Percentiles rank a stretch among this genome's conserved stretches.
Evolutionary conservation across 805 yeast genomes (phyloP).

Genomic region (Candida yuanshanica): DNA sequence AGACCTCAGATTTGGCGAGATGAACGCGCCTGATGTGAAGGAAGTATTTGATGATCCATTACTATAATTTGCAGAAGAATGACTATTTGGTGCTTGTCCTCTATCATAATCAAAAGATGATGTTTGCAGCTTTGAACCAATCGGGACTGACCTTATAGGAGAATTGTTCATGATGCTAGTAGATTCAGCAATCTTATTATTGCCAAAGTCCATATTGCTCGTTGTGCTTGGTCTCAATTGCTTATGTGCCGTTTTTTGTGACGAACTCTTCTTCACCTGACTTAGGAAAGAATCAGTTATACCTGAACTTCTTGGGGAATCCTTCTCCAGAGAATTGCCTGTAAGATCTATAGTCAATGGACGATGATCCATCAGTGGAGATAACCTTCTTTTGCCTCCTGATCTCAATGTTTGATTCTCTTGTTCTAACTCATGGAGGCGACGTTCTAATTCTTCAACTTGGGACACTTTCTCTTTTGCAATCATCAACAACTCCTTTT

Average conservation of each 20-base stretch:
- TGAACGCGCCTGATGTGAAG: slow-evolving; percentile 7
- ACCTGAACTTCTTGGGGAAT: not conserved
- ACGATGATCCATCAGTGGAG: not conserved
- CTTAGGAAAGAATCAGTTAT: slow-evolving; percentile 16
- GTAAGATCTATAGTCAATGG: slow-evolving; percentile 20
- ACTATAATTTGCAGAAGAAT: slow-evolving; percentile 3
- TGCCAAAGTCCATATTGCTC: slow-evolving; percentile 9
- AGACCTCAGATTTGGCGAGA: not conserved
- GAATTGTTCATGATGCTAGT: slow-evolving; percentile 15
- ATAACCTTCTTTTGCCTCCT: not conserved
- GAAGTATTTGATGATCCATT: slow-evolving; percentile 12
- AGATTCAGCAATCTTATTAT: slow-evolving; percentile 20
- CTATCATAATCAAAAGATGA: not conserved
- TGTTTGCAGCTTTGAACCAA: slow-evolving; percentile 4
- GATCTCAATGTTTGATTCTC: slow-evolving; percentile 7
- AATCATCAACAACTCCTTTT: slow-evolving; percentile 15
- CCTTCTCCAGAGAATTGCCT: slow-evolving; percentile 14
- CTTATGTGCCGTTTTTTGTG: slow-evolving; percentile 8
- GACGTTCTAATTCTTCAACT: slow-evolving; percentile 10
- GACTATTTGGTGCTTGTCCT: not conserved
- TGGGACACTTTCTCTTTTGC: slow-evolving; percentile 21
- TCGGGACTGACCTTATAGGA: slow-evolving; percentile 5
- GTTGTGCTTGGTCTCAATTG: not conserved
- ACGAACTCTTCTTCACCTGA: slow-evolving; percentile 16
- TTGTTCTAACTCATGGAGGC: slow-evolving; percentile 8